These are phyloP conservation scores for Didymella lethalis DNA, from an alignment of 2,329 filamentous ascomycete species.

Conservation along the genomic window DNA sequence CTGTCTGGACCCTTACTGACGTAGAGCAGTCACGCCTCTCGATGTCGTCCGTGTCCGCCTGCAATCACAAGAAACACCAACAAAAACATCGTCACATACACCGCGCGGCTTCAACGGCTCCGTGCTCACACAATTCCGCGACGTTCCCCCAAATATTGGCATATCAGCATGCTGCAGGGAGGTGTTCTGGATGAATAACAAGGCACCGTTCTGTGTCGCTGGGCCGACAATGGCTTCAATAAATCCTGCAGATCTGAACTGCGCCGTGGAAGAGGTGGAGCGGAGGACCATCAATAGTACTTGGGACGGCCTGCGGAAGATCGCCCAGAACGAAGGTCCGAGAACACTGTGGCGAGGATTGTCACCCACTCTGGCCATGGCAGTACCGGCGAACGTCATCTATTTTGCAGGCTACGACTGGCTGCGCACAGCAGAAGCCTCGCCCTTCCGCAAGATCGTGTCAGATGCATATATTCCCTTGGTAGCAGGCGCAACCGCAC, in stretches of 20 bases:
- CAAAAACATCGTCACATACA: conserved; percentile 61
- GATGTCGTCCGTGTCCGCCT: conserved; percentile 95
- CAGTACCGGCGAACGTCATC: conserved; percentile 93
- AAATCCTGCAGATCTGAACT: conserved; percentile 64
- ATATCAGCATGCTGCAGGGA: conserved; percentile 95
- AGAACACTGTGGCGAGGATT: conserved; percentile 90
- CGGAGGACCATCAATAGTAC: conserved; percentile 87
- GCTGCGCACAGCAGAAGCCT: conserved; percentile 76
- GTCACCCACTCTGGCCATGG: conserved; percentile 94
- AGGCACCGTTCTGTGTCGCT: conserved; percentile 81
- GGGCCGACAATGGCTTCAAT: conserved; percentile 59
- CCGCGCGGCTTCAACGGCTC: conserved; percentile 38
- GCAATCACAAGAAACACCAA: conserved; percentile 77
- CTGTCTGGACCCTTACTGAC: conserved; percentile 20
- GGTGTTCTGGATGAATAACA: conserved; percentile 94
- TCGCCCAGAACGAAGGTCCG: conserved; percentile 89
- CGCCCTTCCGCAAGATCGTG: conserved; percentile 69
- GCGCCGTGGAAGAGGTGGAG: conserved; percentile 87
- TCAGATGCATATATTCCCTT: conserved; percentile 78
- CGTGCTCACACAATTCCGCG: conserved; percentile 61
- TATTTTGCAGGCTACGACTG: conserved; percentile 99
- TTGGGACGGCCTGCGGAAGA: conserved; percentile 90
- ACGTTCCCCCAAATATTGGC: conserved; percentile 83
- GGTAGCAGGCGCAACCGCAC: conserved; percentile 78
- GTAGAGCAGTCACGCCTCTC: conserved; percentile 79